These are phyloP conservation scores for Coemansia sp. DNA, from an alignment of 192 early-diverging fungal genomes.

Conservation along the genomic window DNA sequence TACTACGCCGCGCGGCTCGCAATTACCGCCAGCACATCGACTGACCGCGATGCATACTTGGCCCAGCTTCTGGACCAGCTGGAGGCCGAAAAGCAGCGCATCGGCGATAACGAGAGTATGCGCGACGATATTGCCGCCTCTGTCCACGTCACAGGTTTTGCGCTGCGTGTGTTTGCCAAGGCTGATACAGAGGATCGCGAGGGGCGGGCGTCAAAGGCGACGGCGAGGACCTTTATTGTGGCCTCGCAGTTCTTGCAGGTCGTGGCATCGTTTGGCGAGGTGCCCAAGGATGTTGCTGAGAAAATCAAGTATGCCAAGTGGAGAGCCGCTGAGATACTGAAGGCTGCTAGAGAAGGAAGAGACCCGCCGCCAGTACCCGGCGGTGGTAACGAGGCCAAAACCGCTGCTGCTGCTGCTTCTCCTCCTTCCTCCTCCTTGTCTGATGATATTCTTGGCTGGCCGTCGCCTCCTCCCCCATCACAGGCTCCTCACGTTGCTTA, in stretches of 20 bases:
- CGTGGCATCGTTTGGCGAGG: constrained; percentile 79
- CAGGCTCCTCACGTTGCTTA: not conserved
- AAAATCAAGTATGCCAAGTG: constrained; percentile 98
- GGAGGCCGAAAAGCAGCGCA: constrained; percentile 76
- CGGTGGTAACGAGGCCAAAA: no score
- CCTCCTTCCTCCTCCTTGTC: not conserved
- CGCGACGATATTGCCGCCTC: constrained; percentile 75
- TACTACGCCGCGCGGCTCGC: constrained; percentile 84
- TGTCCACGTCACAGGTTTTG: constrained; percentile 89
- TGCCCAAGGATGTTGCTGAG: constrained; percentile 68
- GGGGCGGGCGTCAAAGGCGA: constrained; percentile 79
- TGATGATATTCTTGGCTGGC: constrained; percentile 27
- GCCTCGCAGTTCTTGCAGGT: constrained; percentile 90
- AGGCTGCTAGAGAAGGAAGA: constrained; percentile 86
- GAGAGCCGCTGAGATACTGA: constrained; percentile 94
- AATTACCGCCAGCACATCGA: constrained; percentile 61
- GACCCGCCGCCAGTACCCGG: constrained; percentile 49
- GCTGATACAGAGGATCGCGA: constrained; percentile 93
- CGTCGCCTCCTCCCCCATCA: constrained; percentile 20
- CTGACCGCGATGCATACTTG: constrained; percentile 65
- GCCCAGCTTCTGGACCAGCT: constrained; percentile 72
- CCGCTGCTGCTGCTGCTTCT: no score
- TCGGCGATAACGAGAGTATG: constrained; percentile 70
- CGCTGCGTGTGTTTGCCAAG: constrained; percentile 81
- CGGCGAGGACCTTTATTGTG: constrained; percentile 89